Evolutionary conservation across 768 basidiomycete genomes (phyloP).

Genomic region (Auriscalpium microsporum): DNA sequence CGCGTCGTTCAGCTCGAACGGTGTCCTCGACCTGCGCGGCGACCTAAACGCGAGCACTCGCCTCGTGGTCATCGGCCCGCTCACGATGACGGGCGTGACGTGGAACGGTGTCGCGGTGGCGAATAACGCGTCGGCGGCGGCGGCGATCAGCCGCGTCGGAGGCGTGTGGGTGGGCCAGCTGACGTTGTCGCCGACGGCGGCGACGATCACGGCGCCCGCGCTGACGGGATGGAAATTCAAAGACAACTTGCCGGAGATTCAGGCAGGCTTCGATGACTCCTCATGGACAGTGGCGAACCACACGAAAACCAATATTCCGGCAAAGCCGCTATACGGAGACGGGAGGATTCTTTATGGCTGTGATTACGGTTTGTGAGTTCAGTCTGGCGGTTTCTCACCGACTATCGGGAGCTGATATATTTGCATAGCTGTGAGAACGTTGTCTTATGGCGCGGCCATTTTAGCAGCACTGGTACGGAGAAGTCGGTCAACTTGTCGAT

Average conservation of each 20-base stretch:
- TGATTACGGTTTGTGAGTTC: slow-evolving; percentile 69
- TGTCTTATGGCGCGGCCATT: slow-evolving; percentile 79
- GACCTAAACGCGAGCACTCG: slow-evolving; percentile 54
- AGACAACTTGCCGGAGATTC: slow-evolving; percentile 69
- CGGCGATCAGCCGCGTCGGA: slow-evolving; percentile 26
- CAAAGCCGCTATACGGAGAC: slow-evolving; percentile 63
- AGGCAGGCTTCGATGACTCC: slow-evolving; percentile 47
- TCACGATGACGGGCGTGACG: slow-evolving; percentile 40
- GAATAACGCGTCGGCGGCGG: slow-evolving; percentile 27
- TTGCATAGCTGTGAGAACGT: slow-evolving; percentile 68
- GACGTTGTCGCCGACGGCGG: slow-evolving; percentile 21
- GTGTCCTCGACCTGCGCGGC: slow-evolving; percentile 49
- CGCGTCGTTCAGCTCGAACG: slow-evolving; percentile 23
- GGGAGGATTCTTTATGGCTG: slow-evolving; percentile 77
- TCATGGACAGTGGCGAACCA: slow-evolving; percentile 61
- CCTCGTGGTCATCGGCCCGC: slow-evolving; percentile 58
- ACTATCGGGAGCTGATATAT: background rate
- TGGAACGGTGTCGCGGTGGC: slow-evolving; percentile 60
- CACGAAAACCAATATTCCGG: slow-evolving; percentile 65
- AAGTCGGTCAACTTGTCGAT: slow-evolving; percentile 66
- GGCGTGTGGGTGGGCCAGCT: slow-evolving; percentile 42
- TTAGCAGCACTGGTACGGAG: slow-evolving; percentile 50
- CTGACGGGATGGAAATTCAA: slow-evolving; percentile 66
- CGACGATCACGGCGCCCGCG: slow-evolving; percentile 34
- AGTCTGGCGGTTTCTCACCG: background rate